These are phyloP conservation scores for Malassezia globosa DNA, from an alignment of 1,284 basidiomycete species.

Conservation along the genomic window DNA sequence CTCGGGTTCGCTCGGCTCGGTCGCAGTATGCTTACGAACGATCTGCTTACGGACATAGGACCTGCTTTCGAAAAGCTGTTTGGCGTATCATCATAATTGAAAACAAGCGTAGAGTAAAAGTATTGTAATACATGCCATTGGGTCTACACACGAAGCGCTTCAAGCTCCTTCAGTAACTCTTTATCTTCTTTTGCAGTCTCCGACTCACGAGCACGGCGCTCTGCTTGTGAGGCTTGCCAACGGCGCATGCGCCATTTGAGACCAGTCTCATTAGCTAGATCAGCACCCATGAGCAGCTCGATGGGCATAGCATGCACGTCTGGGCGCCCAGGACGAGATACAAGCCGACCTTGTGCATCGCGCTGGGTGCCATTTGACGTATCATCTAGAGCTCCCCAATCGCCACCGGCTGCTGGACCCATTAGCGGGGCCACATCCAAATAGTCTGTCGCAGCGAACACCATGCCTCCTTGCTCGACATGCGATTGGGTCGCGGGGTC, in stretches of 20 bases:
- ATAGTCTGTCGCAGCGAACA: conserved; percentile 40
- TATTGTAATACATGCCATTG: too few species aligned
- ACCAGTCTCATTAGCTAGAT: conserved; percentile 35
- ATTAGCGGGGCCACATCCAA: conserved; percentile 34
- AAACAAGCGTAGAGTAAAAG: conserved; percentile 13
- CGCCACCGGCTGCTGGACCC: conserved; percentile 35
- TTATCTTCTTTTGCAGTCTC: conserved; percentile 14
- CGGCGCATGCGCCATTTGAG: conserved; percentile 40
- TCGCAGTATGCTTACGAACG: conserved; percentile 74
- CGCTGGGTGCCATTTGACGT: conserved; percentile 2
- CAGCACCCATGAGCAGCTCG: conserved; percentile 40
- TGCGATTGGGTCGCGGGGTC: conserved; percentile 22
- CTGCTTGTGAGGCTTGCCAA: conserved; percentile 25
- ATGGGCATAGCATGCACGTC: conserved; percentile 43
- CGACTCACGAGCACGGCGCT: conserved; percentile 16
- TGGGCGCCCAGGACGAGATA: conserved; percentile 14
- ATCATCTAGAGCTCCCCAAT: conserved; percentile 25
- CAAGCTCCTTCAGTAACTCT: conserved; percentile 31
- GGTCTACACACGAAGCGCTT: conserved; percentile 25
- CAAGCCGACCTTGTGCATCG: conserved; percentile 18
- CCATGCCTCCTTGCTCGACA: conserved; percentile 28
- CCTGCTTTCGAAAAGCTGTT: conserved; percentile 40
- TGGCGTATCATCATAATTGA: conserved; percentile 5
- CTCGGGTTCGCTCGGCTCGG: conserved; percentile 65
- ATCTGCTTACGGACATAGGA: conserved; percentile 55